These are phyloP conservation scores for Penicillium vulpinum DNA, from an alignment of 2,329 filamentous ascomycete species.

Conservation along the genomic window DNA sequence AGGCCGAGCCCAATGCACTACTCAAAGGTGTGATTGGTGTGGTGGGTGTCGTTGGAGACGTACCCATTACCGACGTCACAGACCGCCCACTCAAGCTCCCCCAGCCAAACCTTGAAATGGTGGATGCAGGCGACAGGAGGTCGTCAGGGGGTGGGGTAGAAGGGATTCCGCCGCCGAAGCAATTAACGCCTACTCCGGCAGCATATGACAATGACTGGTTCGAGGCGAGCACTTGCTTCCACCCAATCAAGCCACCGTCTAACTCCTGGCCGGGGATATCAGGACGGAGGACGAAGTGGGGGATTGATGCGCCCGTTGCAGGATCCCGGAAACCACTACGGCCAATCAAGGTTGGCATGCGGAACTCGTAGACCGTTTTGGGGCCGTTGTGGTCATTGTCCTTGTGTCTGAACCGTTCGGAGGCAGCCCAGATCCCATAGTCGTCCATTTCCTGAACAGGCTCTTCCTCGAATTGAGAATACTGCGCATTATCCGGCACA, in stretches of 20 bases:
- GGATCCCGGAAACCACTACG: slow-evolving; percentile 31
- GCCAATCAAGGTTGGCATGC: slow-evolving; percentile 46
- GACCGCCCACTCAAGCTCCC: slow-evolving; percentile 37
- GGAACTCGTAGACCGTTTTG: slow-evolving; percentile 42
- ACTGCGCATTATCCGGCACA: slow-evolving; percentile 36
- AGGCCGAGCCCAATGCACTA: slow-evolving; percentile 25
- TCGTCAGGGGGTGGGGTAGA: slow-evolving; percentile 30
- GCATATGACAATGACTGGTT: slow-evolving; percentile 43
- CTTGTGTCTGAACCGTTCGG: slow-evolving; percentile 24
- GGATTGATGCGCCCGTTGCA: slow-evolving; percentile 33
- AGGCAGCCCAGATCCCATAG: slow-evolving; percentile 31
- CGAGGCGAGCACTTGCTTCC: slow-evolving; percentile 46
- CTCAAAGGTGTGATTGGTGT: slow-evolving; percentile 36
- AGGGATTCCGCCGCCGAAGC: slow-evolving; percentile 30
- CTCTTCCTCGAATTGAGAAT: slow-evolving; percentile 31
- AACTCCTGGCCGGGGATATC: slow-evolving; percentile 45
- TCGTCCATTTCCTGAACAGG: slow-evolving; percentile 38
- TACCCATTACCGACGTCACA: slow-evolving; percentile 29
- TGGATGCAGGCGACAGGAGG: slow-evolving; percentile 34
- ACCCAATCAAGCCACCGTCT: slow-evolving; percentile 47
- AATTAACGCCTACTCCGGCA: slow-evolving; percentile 35
- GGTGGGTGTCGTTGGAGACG: slow-evolving; percentile 32
- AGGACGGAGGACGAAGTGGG: slow-evolving; percentile 43
- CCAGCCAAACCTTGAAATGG: slow-evolving; percentile 38
- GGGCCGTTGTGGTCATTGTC: slow-evolving; percentile 30